Base-by-base conservation (phyloP, 169 alveolate genomes). In the Eimeria sp. region DNA sequence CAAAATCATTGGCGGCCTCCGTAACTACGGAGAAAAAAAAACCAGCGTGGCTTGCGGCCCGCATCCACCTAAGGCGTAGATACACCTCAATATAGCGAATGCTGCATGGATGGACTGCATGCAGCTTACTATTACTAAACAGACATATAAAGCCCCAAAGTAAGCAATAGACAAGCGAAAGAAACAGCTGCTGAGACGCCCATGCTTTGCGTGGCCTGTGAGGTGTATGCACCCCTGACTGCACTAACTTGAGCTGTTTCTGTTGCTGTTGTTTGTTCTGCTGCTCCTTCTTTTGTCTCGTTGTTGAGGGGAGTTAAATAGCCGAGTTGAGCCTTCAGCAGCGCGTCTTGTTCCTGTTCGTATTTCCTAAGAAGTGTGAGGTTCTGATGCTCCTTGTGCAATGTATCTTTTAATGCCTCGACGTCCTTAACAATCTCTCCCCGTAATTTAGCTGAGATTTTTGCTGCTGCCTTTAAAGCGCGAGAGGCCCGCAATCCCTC, bases 391-490 rank as follows among this genome's bases (percentile, higher is more conserved):
- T 83, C 91, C 40, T 83, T 40, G 16, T 60, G 58, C 23, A 83
- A 40, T 10, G 91, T 83, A 13, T 27, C 37, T 43, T 54, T 30
- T 6, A 83, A 56, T 23, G 91, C 91, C 25, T 83, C 91, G 0
- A 83, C 91, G 40, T 83, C 91, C 20, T 58, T 83, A 13, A 56
- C 78, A 4, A 83, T 83, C 13, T 83, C 78, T 37, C 91, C 77
- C 11, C 77, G 23, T 2, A 83, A 14, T 23, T 33, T 58, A 13
- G 78, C 9, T 9, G 74, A 58, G 1, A 58, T 83, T 8, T 60
- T 83, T 37, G 91, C 91, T n/a, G 91, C 91, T 83, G 58, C 91
- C 14, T 27, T 60, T 16, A 83, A n/a, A 6, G 58, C 91, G 10
- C 13, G 16, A 30, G 91, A 14, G 33, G 58, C 78, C 11, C 18